Evolutionary conservation across 192 early-diverging fungal genomes (phyloP).

Genomic region (Rhizophlyctis rosea): DNA sequence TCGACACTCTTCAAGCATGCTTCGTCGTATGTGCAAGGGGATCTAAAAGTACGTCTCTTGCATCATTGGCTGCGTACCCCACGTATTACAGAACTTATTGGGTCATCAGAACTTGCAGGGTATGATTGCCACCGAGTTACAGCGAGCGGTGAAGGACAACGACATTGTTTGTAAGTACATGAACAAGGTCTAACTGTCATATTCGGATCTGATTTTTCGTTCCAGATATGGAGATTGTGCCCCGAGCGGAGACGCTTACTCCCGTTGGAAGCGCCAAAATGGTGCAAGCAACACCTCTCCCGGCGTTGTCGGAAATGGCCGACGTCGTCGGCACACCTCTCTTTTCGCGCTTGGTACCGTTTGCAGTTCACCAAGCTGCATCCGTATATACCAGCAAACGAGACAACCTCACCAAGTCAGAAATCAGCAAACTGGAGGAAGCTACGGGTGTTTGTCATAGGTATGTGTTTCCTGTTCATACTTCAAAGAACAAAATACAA

Average conservation of each 20-base stretch:
- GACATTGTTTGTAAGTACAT: constrained; percentile 65
- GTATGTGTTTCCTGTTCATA: constrained; percentile 28
- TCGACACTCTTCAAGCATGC: constrained; percentile 23
- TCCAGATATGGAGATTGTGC: constrained; percentile 69
- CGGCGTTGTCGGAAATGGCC: constrained; percentile 54
- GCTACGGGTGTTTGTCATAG: constrained; percentile 64
- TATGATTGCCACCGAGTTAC: constrained; percentile 29
- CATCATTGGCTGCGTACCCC: neutral
- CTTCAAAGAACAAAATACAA: neutral
- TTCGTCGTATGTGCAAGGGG: constrained; percentile 18
- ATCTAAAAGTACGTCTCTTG: constrained; percentile 23
- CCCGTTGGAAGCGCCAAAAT: constrained; percentile 67
- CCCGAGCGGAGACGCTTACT: constrained; percentile 53
- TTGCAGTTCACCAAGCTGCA: constrained; percentile 86
- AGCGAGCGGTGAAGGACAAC: constrained; percentile 84
- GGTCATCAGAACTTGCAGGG: constrained; percentile 18
- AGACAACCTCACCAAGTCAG: constrained; percentile 69
- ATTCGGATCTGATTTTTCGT: neutral
- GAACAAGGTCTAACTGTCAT: neutral
- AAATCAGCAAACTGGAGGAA: constrained; percentile 64
- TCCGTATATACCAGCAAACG: constrained; percentile 83
- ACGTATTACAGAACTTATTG: neutral
- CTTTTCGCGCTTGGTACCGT: constrained; percentile 82
- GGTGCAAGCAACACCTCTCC: constrained; percentile 68
- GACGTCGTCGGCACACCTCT: constrained; percentile 65